Conservation (phyloP, 2,329 filamentous ascomycete species). For the Ophiosphaerella korrae region DNA sequence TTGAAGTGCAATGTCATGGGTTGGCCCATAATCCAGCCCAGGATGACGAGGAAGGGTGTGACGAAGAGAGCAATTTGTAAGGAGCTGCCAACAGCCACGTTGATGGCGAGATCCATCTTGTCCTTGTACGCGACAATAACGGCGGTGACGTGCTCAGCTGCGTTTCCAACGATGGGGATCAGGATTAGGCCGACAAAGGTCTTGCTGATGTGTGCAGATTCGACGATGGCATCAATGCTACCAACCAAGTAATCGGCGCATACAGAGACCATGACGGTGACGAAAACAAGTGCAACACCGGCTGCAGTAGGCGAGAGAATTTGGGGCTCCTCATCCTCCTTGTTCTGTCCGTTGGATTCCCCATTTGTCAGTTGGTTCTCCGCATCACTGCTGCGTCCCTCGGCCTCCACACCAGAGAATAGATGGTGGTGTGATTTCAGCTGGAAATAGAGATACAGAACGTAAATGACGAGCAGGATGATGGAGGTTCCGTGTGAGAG, state of each 20-base stretch:
- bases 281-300: constrained; percentile 52
- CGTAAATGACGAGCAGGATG: constrained; percentile 59
- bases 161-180: constrained; percentile 63
- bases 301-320: constrained; percentile 54
- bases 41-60: constrained; percentile 62
- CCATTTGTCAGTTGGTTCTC: too few relatives aligned
- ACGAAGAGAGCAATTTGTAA: constrained; percentile 64
- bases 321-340: constrained; percentile 43
- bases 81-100: constrained; percentile 59
- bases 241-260: constrained; percentile 61
- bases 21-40: constrained; percentile 60
- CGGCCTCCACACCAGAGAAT: constrained; percentile 50
- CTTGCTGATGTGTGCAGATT: constrained; percentile 57
- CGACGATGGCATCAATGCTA: constrained; percentile 60
- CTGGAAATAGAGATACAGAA: constrained; percentile 61
- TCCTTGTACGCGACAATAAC: constrained; percentile 61
- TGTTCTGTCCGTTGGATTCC: constrained; percentile 38
- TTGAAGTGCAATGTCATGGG: constrained; percentile 78
- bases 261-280: constrained; percentile 56
- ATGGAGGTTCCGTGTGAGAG: constrained; percentile 60
- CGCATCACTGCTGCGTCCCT: constrained; percentile 27
- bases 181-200: constrained; percentile 64
- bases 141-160: constrained; percentile 62
- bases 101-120: constrained; percentile 63
- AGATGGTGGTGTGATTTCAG: constrained; percentile 56